Conservation (phyloP, 306 rosid genomes). For the Cucurbita argyrosperma region DNA sequence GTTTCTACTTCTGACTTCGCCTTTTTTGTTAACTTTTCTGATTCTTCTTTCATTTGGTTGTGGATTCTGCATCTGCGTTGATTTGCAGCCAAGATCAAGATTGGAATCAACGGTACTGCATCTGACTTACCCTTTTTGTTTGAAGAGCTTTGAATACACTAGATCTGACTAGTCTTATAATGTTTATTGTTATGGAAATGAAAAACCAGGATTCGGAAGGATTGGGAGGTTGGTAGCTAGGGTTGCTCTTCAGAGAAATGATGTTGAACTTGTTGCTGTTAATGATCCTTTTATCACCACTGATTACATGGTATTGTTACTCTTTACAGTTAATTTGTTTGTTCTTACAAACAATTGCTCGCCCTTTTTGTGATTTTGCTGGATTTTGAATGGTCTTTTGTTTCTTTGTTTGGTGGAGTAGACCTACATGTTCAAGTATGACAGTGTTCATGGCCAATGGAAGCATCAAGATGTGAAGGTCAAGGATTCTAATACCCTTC, state of each 20-base stretch:
- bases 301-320: conserved; percentile 43
- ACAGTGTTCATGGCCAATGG: conserved; percentile 71
- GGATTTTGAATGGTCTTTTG: background rate
- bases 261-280: conserved; percentile 50
- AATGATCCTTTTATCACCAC: conserved; percentile 60
- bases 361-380: background rate
- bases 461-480: conserved; percentile 42
- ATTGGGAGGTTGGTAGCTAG: conserved; percentile 74
- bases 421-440: conserved; percentile 78
- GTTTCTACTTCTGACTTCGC: background rate
- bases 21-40: background rate
- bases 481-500: conserved; percentile 45
- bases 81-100: conserved; percentile 57
- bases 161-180: background rate
- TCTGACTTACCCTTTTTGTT: background rate
- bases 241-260: conserved; percentile 60
- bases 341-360: background rate
- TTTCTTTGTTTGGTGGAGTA: background rate
- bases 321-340: background rate
- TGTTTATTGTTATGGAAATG: background rate
- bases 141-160: background rate
- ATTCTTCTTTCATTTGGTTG: background rate
- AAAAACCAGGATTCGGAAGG: conserved; percentile 39
- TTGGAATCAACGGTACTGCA: conserved; percentile 59
- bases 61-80: background rate